Conservation (phyloP, 2,329 filamentous ascomycete genomes). For the Mollisia scopiformis region DNA sequence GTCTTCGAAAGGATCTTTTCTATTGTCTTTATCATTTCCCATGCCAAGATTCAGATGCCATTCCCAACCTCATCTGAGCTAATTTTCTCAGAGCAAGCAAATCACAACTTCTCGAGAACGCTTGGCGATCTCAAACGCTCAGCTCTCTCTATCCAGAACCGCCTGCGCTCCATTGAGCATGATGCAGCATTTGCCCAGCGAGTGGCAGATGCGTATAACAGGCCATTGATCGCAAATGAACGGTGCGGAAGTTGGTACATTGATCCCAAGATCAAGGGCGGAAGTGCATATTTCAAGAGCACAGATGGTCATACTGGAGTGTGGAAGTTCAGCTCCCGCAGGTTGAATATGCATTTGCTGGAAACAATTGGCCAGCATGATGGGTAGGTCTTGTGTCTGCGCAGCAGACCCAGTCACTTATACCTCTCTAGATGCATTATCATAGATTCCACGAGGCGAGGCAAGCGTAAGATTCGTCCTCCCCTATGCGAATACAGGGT, state of each 20-base stretch:
- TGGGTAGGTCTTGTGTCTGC: slow-evolving; percentile 56
- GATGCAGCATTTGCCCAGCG: slow-evolving; percentile 76
- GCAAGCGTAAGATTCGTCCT: slow-evolving; percentile 66
- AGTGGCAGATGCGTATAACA: slow-evolving; percentile 55
- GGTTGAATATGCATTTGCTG: slow-evolving; percentile 83
- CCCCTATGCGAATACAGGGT: slow-evolving; percentile 11
- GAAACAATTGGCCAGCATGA: slow-evolving; percentile 66
- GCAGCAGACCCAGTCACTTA: slow-evolving; percentile 5
- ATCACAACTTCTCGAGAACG: slow-evolving; percentile 68
- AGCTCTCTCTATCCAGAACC: slow-evolving; percentile 79
- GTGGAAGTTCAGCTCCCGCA: slow-evolving; percentile 85
- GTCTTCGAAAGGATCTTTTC: not conserved
- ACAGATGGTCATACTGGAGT: slow-evolving; percentile 92
- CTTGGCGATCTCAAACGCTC: slow-evolving; percentile 75
- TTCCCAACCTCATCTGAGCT: slow-evolving; percentile 48
- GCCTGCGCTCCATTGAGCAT: slow-evolving; percentile 74
- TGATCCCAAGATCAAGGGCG: slow-evolving; percentile 61
- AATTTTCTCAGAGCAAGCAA: slow-evolving; percentile 49
- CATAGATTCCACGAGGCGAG: slow-evolving; percentile 89
- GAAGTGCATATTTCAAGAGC: slow-evolving; percentile 94
- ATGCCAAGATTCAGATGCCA: slow-evolving; percentile 23
- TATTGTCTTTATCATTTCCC: not conserved
- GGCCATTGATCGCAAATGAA: slow-evolving; percentile 89
- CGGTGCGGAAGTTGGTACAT: slow-evolving; percentile 98
- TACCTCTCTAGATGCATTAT: slow-evolving; percentile 65